These are phyloP conservation scores for Sindora glabra DNA, from an alignment of 306 rosid genomes.

Conservation along the genomic window DNA sequence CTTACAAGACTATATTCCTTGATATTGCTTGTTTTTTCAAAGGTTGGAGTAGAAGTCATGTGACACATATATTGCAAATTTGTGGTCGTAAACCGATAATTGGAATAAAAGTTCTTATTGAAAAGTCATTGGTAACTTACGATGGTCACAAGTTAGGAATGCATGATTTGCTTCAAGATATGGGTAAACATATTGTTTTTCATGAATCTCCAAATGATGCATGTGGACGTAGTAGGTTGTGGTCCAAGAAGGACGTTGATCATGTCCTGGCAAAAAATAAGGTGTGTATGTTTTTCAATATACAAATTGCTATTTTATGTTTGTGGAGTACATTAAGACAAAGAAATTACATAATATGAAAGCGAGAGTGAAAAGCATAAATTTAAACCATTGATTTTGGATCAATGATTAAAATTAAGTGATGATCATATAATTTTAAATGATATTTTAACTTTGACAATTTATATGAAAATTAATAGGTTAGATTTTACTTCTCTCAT, in stretches of 20 bases:
- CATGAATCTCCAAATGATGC: background rate
- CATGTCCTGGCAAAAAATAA: background rate
- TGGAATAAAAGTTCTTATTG: slow-evolving; percentile 1
- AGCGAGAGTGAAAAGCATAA: too few species aligned
- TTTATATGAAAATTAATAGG: too few species aligned
- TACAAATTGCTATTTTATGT: too few species aligned
- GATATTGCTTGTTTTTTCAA: slow-evolving; percentile 16
- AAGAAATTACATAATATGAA: too few species aligned
- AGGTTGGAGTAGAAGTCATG: background rate
- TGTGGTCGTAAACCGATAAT: background rate
- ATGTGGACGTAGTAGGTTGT: background rate
- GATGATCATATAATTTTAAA: too few species aligned
- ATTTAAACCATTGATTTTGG: too few species aligned
- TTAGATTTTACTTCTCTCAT: too few species aligned
- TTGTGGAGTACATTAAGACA: too few species aligned
- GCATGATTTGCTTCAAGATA: background rate
- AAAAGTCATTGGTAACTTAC: slow-evolving; percentile 10
- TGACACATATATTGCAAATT: background rate
- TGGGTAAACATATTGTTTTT: background rate
- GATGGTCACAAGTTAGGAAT: too few species aligned
- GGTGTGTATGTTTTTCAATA: too few species aligned
- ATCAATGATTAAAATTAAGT: too few species aligned
- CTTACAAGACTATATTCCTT: background rate
- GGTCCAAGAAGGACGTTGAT: background rate
- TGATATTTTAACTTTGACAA: too few species aligned